phyloP scores from a whole-genome alignment of 306 rosid genomes.

The Quercus agrifolia region DNA sequence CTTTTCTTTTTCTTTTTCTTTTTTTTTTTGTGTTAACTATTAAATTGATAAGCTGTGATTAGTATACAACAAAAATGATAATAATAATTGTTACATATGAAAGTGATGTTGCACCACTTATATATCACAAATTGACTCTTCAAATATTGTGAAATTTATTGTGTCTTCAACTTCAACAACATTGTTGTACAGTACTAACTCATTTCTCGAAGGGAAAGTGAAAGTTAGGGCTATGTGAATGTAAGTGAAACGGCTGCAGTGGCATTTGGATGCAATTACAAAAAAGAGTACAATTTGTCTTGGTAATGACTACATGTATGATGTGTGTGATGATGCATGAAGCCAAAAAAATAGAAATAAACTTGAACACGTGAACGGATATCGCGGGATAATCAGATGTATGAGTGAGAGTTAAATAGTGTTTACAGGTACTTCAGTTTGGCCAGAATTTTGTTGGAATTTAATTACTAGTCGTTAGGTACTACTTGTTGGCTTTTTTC shows the following conservation, averaged over 20 bases:
- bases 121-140: too few species aligned
- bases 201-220: constrained; percentile 17
- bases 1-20: too few species aligned
- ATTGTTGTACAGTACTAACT: constrained; percentile 4
- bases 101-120: too few species aligned
- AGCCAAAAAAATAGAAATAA: constrained; percentile 18
- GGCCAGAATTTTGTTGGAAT: background rate
- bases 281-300: constrained; percentile 13
- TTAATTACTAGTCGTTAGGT: background rate
- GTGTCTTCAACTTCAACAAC: too few species aligned
- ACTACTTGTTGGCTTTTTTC: too few species aligned
- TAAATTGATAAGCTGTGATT: too few species aligned
- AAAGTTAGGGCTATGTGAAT: background rate
- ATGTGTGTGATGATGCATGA: background rate
- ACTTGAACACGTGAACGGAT: constrained; percentile 55
- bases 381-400: constrained; percentile 46
- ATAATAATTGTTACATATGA: too few species aligned
- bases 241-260: constrained; percentile 39
- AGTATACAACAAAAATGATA: too few species aligned
- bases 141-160: too few species aligned
- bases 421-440: constrained; percentile 1
- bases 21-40: too few species aligned
- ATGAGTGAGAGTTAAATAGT: constrained; percentile 1
- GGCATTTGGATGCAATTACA: constrained; percentile 29
- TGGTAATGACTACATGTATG: background rate